A percentile compares a stretch with the other conserved stretches of the same genome.
Evolutionary conservation across 345 rosid genomes (phyloP).

Genomic region (Eucalyptus curtisii): DNA sequence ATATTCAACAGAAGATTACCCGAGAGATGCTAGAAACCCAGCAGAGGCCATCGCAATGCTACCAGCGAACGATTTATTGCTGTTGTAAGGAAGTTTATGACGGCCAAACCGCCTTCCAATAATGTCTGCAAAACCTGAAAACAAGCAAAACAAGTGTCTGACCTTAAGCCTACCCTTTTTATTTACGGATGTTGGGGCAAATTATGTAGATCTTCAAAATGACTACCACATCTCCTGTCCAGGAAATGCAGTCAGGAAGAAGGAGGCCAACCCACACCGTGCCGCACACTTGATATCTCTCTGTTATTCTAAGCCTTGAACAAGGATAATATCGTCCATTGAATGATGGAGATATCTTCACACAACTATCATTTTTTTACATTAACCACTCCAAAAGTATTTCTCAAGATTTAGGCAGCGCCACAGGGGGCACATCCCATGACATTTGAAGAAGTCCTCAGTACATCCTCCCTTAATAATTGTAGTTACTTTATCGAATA

Average conservation of each 20-base stretch:
- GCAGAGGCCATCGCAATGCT: slow-evolving; percentile 68
- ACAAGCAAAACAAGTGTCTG: neutral
- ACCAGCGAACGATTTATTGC: slow-evolving; percentile 72
- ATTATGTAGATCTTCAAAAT: neutral
- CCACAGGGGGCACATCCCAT: neutral
- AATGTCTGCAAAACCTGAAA: slow-evolving; percentile 77
- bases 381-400: neutral
- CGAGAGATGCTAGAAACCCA: slow-evolving; percentile 66
- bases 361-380: neutral
- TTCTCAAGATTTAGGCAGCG: neutral
- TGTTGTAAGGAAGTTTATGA: slow-evolving; percentile 72
- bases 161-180: neutral
- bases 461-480: neutral
- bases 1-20: slow-evolving; percentile 10
- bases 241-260: neutral
- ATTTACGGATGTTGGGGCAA: neutral
- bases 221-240: neutral
- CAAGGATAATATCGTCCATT: neutral
- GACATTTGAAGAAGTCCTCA: neutral
- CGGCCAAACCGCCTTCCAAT: slow-evolving; percentile 72
- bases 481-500: neutral
- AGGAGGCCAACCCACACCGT: neutral
- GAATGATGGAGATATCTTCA: neutral
- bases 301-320: neutral
- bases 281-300: neutral